Evolutionary conservation across 495 filamentous ascomycete genomes (phyloP).

Genomic region (Niebla homalea): DNA sequence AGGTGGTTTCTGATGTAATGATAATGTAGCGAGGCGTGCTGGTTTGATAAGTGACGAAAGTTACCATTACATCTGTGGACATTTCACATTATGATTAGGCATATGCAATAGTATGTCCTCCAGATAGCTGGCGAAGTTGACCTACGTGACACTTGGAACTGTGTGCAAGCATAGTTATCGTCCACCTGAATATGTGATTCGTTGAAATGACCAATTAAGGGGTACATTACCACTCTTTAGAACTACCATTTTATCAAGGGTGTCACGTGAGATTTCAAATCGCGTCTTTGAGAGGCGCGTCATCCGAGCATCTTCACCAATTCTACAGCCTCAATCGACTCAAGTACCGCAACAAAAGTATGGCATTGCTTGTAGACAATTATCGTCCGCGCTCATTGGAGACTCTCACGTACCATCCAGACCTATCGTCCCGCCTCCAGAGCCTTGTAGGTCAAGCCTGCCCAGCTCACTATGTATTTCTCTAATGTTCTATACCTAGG

Average conservation of each 20-base stretch:
- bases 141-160: neutral
- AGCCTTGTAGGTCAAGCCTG: slow-evolving; percentile 52
- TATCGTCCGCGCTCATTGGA: slow-evolving; percentile 84
- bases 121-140: neutral
- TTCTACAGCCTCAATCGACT: neutral
- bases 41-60: neutral
- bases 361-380: slow-evolving; percentile 86
- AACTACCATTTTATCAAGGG: no score
- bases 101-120: neutral
- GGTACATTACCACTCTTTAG: no score
- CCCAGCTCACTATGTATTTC: slow-evolving; percentile 11
- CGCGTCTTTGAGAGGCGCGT: neutral
- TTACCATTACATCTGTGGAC: neutral
- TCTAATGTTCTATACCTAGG: slow-evolving; percentile 35
- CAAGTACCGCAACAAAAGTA: slow-evolving; percentile 13
- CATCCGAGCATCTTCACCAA: neutral
- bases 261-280: neutral
- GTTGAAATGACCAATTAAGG: neutral
- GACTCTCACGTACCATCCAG: slow-evolving; percentile 72
- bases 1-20: slow-evolving; percentile 6
- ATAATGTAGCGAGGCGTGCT: neutral
- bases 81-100: neutral
- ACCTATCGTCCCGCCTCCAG: slow-evolving; percentile 74
- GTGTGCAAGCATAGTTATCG: neutral
- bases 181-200: no score